phyloP scores from a whole-genome alignment of 306 rosid species.

The Quercus agrifolia region DNA sequence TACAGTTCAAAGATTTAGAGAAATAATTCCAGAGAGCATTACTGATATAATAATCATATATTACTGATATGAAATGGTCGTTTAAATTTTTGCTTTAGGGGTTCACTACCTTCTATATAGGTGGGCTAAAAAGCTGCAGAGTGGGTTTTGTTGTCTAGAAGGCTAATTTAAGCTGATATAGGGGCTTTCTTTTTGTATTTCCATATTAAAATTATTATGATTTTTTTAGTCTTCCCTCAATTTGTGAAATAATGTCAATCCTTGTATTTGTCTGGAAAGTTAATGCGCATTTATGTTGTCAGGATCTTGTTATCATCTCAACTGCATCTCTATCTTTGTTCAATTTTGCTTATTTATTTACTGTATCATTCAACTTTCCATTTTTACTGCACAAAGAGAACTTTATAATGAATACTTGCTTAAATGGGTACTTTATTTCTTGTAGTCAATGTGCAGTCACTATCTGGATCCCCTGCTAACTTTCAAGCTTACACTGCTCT shows the following conservation, averaged over 20 bases:
- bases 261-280: neutral
- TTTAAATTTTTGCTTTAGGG: neutral
- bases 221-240: neutral
- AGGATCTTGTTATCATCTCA: neutral
- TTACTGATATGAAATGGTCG: neutral
- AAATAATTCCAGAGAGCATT: neutral
- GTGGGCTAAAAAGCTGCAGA: neutral
- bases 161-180: neutral
- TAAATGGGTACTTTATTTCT: conserved; percentile 26
- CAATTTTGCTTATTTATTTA: conserved; percentile 1
- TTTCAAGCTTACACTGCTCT: conserved; percentile 94
- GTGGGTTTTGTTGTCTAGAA: neutral
- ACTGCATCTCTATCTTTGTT: neutral
- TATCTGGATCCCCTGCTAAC: conserved; percentile 93
- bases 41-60: neutral
- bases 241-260: neutral
- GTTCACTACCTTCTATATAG: neutral
- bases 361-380: conserved; percentile 3
- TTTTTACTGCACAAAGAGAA: neutral
- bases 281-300: neutral
- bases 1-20: neutral
- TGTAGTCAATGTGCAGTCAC: conserved; percentile 90
- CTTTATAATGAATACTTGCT: conserved; percentile 10
- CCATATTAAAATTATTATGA: neutral
- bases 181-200: neutral